Percentiles rank a stretch among this genome's conserved stretches.
Conservation (phyloP, 2,329 filamentous ascomycete species). For the Scorias spongiosa region DNA sequence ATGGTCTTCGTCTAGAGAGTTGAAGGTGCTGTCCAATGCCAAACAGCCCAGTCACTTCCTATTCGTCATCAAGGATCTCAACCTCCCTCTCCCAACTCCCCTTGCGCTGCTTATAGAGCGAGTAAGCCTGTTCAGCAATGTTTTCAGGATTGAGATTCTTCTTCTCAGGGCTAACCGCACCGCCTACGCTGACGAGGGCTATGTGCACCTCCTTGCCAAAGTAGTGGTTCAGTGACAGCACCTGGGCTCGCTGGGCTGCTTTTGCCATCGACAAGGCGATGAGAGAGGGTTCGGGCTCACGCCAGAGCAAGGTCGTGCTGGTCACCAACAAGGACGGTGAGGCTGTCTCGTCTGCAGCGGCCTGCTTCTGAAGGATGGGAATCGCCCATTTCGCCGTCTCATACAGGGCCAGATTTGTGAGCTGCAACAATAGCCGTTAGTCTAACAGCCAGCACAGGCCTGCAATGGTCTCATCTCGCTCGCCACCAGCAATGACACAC, state of each 20-base stretch:
- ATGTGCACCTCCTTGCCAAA: slow-evolving; percentile 32
- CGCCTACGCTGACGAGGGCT: slow-evolving; percentile 32
- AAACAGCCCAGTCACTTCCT: neutral
- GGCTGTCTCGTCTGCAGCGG: slow-evolving; percentile 14
- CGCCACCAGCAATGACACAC: neutral
- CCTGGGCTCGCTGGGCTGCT: slow-evolving; percentile 36
- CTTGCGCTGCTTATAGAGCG: slow-evolving; percentile 27
- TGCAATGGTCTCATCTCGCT: no score
- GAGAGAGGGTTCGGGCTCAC: slow-evolving; percentile 30
- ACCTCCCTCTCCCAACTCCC: slow-evolving; percentile 25
- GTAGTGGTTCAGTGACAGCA: slow-evolving; percentile 28
- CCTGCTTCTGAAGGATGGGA: slow-evolving; percentile 23
- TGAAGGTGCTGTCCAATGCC: no score
- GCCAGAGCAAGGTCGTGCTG: slow-evolving; percentile 30
- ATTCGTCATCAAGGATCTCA: slow-evolving; percentile 13
- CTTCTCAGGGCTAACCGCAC: slow-evolving; percentile 26
- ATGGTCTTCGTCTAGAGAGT: no score
- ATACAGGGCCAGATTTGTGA: slow-evolving; percentile 35
- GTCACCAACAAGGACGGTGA: slow-evolving; percentile 36
- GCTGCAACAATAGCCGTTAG: slow-evolving; percentile 16
- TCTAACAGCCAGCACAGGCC: neutral
- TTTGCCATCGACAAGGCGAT: slow-evolving; percentile 38
- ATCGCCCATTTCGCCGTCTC: slow-evolving; percentile 32
- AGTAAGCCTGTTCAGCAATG: slow-evolving; percentile 32
- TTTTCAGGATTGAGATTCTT: slow-evolving; percentile 28